phyloP scores from a whole-genome alignment of 345 rosid species.

The Lagerstroemia speciosa region DNA sequence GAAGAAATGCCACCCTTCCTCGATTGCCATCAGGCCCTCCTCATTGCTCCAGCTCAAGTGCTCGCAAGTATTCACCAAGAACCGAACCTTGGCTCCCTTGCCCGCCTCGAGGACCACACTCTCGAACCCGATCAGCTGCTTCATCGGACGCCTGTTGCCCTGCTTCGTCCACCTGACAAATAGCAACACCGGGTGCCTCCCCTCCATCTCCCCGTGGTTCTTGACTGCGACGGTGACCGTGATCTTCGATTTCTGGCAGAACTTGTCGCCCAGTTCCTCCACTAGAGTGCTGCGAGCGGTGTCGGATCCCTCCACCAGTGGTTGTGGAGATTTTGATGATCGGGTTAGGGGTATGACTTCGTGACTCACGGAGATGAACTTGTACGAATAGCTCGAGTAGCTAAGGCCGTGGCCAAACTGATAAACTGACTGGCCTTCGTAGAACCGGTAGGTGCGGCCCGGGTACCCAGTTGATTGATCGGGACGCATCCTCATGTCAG shows the following conservation, averaged over 20 bases:
- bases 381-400: constrained; percentile 56
- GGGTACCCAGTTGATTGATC: constrained; percentile 50
- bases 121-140: constrained; percentile 63
- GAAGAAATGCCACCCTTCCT: constrained; percentile 63
- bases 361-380: constrained; percentile 22
- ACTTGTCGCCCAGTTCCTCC: constrained; percentile 37
- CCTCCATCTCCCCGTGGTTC: constrained; percentile 51
- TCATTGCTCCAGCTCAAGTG: constrained; percentile 62
- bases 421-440: constrained; percentile 47
- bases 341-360: constrained; percentile 29
- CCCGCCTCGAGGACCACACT: constrained; percentile 47
- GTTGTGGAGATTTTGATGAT: constrained; percentile 9
- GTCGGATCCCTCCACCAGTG: constrained; percentile 9
- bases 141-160: constrained; percentile 47
- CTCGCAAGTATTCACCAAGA: constrained; percentile 50
- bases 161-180: constrained; percentile 36
- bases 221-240: constrained; percentile 36
- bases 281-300: constrained; percentile 20
- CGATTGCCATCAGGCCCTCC: constrained; percentile 54
- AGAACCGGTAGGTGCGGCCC: constrained; percentile 85
- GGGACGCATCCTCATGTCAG: constrained; percentile 85
- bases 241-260: constrained; percentile 36
- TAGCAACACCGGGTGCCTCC: constrained; percentile 71
- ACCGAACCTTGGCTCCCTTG: constrained; percentile 45
- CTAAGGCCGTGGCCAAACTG: constrained; percentile 75